These are phyloP conservation scores for Silene latifolia DNA, from an alignment of 148 eudicot genomes.

Conservation along the genomic window DNA sequence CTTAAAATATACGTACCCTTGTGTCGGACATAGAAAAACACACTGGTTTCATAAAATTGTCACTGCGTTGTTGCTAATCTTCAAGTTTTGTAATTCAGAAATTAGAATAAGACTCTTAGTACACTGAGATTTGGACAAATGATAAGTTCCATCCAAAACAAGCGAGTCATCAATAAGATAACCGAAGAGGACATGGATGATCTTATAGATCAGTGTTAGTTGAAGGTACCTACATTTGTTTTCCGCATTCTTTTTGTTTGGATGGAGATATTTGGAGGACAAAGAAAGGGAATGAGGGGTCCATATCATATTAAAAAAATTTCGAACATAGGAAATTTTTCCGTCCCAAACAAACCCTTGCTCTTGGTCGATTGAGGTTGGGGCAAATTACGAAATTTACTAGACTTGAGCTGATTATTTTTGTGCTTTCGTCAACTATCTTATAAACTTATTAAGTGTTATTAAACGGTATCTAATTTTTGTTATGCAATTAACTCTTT, in stretches of 20 bases:
- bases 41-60: not conserved
- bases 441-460: too few relatives aligned
- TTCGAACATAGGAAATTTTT: too few relatives aligned
- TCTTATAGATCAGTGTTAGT: conserved; percentile 67
- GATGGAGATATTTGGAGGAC: not conserved
- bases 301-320: too few relatives aligned
- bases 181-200: conserved; percentile 96
- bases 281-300: not conserved
- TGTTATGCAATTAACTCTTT: too few relatives aligned
- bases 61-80: not conserved
- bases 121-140: conserved; percentile 81
- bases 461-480: too few relatives aligned
- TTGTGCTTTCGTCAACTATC: too few relatives aligned
- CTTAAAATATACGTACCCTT: not conserved
- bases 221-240: conserved; percentile 53
- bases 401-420: too few relatives aligned
- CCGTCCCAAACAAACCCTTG: too few relatives aligned
- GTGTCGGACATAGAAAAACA: not conserved
- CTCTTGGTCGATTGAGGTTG: too few relatives aligned
- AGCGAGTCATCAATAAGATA: conserved; percentile 85
- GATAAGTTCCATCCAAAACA: conserved; percentile 58
- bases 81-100: conserved; percentile 35
- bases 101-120: conserved; percentile 67
- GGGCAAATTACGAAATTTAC: too few relatives aligned
- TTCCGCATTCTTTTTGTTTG: not conserved